Base-by-base conservation (phyloP, 148 eudicot genomes). In the Vaccinium macrocarpon region DNA sequence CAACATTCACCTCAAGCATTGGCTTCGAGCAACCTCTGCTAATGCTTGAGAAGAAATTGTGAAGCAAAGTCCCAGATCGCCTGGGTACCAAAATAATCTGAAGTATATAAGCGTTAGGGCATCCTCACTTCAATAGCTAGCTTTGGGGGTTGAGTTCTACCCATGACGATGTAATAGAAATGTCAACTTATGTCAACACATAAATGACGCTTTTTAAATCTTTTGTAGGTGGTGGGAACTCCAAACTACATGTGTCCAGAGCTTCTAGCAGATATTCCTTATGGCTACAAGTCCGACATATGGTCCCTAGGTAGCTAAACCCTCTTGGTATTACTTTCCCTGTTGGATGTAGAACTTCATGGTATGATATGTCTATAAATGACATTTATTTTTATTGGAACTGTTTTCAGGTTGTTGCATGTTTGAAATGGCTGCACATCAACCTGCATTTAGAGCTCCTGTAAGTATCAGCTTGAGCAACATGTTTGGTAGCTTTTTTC, bases 371-470 rank as follows among this genome's bases (percentile, higher is more conserved):
- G 53, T 15, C 46, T 27, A 14, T 75, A 38, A n/a, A n/a, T 64
- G 52, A 62, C 19, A 5, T 19, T 21, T 53, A 77, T 53, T 79
- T 82, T 13, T 74, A 11, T 56, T 19, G 66, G 42, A 16, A 73
- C 48, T 42, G 78, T 74, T n/a, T 48, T 85, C 71, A 97, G 99
- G 99, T 77, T 97, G 99, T 81, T 97, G 98, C 78, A 92, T 95
- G 91, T 97, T 95, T 84, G 99, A 97, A 93, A 97, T 97, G 84
- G 97, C 94, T 86, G 97, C 98, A 42, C 97, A 95, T 88, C 99
- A 97, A 73, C 97, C 93, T 50, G 89, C 99, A 82, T 97, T 93
- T 86, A 89, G 84, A 89, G 99, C 99, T 82, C 87, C 95, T 56
- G 99, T 97, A 91, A 89, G 96, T 89, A 72, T 78, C 72, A 21